A percentile compares a stretch with the other conserved stretches of the same genome.
These are phyloP conservation scores for Pichia californica DNA, from an alignment of 805 yeast genomes.

Conservation along the genomic window DNA sequence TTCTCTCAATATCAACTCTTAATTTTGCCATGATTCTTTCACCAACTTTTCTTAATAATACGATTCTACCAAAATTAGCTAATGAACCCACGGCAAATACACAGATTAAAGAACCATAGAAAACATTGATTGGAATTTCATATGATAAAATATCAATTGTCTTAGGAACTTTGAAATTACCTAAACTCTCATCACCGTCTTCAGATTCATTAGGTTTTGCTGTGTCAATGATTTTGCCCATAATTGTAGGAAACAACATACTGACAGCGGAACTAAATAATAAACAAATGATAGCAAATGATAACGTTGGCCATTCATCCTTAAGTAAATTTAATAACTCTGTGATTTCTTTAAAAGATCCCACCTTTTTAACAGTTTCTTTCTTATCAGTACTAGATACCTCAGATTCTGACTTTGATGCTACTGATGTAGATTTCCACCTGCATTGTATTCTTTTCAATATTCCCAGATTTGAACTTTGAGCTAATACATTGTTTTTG, in stretches of 20 bases:
- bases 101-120: slow-evolving; percentile 53
- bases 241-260: slow-evolving; percentile 73
- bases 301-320: slow-evolving; percentile 49
- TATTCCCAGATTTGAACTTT: no score
- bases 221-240: slow-evolving; percentile 81
- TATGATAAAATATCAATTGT: slow-evolving; percentile 27
- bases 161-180: slow-evolving; percentile 8
- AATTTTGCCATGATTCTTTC: slow-evolving; percentile 82
- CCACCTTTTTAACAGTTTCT: slow-evolving; percentile 12
- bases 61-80: slow-evolving; percentile 78
- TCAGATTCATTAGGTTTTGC: slow-evolving; percentile 33
- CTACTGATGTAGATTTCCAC: neutral
- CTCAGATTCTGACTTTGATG: neutral
- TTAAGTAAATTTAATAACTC: slow-evolving; percentile 50
- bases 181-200: slow-evolving; percentile 15
- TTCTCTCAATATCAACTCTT: slow-evolving; percentile 69
- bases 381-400: neutral
- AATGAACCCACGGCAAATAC: slow-evolving; percentile 67
- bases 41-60: slow-evolving; percentile 70
- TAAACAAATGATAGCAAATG: slow-evolving; percentile 58
- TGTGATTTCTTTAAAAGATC: slow-evolving; percentile 33
- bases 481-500: no score
- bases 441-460: neutral
- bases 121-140: slow-evolving; percentile 59
- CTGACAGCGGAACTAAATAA: slow-evolving; percentile 69